Percentiles rank a stretch among this genome's conserved stretches.
phyloP scores from a whole-genome alignment of 2,329 filamentous ascomycete genomes.

The Samsoniella hepiali region DNA sequence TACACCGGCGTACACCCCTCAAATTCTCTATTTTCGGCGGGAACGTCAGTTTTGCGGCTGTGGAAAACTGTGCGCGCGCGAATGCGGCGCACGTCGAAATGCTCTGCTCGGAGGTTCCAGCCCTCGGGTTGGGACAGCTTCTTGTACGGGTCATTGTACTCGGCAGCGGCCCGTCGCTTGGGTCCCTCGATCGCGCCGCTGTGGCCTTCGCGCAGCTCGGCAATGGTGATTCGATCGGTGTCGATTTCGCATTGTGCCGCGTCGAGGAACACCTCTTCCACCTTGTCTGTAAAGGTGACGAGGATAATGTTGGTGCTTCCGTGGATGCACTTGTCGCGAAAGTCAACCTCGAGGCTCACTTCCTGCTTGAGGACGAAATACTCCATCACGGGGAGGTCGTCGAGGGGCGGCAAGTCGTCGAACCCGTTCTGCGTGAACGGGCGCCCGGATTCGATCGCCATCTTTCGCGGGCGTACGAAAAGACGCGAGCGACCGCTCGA shows the following conservation, averaged over 20 bases:
- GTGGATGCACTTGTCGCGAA: constrained; percentile 68
- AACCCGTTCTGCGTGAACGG: constrained; percentile 32
- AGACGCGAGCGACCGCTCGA: background rate
- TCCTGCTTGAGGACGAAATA: constrained; percentile 73
- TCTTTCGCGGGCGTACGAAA: background rate
- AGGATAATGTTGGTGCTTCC: constrained; percentile 82
- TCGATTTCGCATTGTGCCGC: constrained; percentile 61
- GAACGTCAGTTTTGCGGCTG: constrained; percentile 50
- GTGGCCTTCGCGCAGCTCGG: constrained; percentile 35
- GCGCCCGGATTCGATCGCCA: background rate
- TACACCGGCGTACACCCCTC: constrained; percentile 56
- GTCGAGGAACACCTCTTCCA: constrained; percentile 57
- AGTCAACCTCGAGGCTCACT: constrained; percentile 86
- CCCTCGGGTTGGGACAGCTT: constrained; percentile 57
- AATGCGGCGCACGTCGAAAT: constrained; percentile 71
- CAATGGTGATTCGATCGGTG: constrained; percentile 50
- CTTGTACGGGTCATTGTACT: constrained; percentile 64
- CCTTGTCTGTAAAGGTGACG: constrained; percentile 57
- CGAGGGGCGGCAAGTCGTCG: constrained; percentile 32
- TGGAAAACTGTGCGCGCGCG: constrained; percentile 57
- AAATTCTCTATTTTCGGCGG: constrained; percentile 53
- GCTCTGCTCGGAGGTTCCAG: constrained; percentile 64
- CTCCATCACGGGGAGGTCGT: constrained; percentile 37
- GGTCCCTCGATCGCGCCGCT: constrained; percentile 36
- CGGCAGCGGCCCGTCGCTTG: constrained; percentile 39